Evolutionary conservation across 192 early-diverging fungal species (phyloP), one percentile per base, ranked within the genome.

Genomic region (Lunasporangiospora selenospora): DNA sequence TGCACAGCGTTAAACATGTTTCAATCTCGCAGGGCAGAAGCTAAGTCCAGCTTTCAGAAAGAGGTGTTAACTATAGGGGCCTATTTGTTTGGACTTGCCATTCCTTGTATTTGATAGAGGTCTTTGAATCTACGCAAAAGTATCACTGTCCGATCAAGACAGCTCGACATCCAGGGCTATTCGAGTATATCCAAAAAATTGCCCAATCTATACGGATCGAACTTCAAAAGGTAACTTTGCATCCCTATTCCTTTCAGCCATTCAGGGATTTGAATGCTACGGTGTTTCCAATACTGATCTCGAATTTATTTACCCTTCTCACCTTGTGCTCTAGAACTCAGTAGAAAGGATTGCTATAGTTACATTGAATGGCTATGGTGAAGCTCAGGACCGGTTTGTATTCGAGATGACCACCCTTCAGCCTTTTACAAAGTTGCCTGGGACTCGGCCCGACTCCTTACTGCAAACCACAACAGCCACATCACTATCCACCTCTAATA

Each of bases 41-140:
- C n/a, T n/a, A n/a, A n/a, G n/a, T n/a, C n/a, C n/a, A n/a, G n/a
- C n/a, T n/a, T n/a, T n/a, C n/a, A n/a, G n/a, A n/a, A n/a, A n/a
- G n/a, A n/a, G n/a, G n/a, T n/a, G n/a, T n/a, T n/a, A n/a, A n/a
- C n/a, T n/a, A n/a, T n/a, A n/a, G n/a, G n/a, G n/a, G n/a, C n/a
- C n/a, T n/a, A n/a, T n/a, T n/a, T n/a, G n/a, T n/a, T n/a, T n/a
- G n/a, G n/a, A 39, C 48, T 7, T 34, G 23, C 0, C 29, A 15
- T 45, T 42, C 4, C 16, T 44, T 49, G 31, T 2, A 26, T 9
- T 16, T n/a, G n/a, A n/a, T 31, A 62, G 67, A 62, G 21, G 42
- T 71, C 16, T 71, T 71, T n/a, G 67, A 62, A 26, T 71, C 67
- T 0, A 71, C 67, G 2, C 67, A 71, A 29, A 71, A 71, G 24